phyloP scores from a whole-genome alignment of 331 rosid genomes.

The Quercus tomentella region DNA sequence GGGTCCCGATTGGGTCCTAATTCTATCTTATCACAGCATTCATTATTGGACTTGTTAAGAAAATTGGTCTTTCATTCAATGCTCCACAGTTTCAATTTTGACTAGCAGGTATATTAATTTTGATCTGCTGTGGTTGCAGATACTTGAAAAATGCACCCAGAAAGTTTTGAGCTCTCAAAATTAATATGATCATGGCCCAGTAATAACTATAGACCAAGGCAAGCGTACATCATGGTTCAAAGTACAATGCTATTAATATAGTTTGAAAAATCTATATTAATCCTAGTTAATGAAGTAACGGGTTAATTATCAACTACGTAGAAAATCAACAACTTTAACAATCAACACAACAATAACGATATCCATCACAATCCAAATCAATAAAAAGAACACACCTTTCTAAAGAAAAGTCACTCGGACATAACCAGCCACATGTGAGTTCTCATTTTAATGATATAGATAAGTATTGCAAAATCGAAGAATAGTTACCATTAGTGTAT shows the following conservation, averaged over 20 bases:
- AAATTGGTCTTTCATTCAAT: slow-evolving; percentile 16
- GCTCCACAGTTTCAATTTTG: slow-evolving; percentile 21
- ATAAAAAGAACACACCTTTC: too few relatives aligned
- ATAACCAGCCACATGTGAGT: too few relatives aligned
- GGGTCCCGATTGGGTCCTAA: slow-evolving; percentile 34
- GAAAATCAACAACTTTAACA: too few relatives aligned
- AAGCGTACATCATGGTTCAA: slow-evolving; percentile 20
- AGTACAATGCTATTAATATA: not conserved
- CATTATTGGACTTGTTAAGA: slow-evolving; percentile 18
- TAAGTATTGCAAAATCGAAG: too few relatives aligned
- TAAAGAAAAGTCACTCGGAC: too few relatives aligned
- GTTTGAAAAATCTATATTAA: too few relatives aligned
- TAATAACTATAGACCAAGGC: not conserved
- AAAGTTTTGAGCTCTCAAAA: not conserved
- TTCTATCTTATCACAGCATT: slow-evolving; percentile 13
- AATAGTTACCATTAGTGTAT: too few relatives aligned
- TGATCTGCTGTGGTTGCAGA: not conserved
- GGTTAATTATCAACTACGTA: too few relatives aligned
- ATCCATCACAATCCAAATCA: too few relatives aligned
- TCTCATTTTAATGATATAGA: too few relatives aligned
- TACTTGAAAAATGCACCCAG: not conserved
- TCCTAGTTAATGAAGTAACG: too few relatives aligned
- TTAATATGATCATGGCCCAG: slow-evolving; percentile 16
- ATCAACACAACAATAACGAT: too few relatives aligned
- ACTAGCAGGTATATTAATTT: not conserved